These are phyloP conservation scores for Diatrype stigma DNA, from an alignment of 2,329 filamentous ascomycete genomes.

Conservation along the genomic window DNA sequence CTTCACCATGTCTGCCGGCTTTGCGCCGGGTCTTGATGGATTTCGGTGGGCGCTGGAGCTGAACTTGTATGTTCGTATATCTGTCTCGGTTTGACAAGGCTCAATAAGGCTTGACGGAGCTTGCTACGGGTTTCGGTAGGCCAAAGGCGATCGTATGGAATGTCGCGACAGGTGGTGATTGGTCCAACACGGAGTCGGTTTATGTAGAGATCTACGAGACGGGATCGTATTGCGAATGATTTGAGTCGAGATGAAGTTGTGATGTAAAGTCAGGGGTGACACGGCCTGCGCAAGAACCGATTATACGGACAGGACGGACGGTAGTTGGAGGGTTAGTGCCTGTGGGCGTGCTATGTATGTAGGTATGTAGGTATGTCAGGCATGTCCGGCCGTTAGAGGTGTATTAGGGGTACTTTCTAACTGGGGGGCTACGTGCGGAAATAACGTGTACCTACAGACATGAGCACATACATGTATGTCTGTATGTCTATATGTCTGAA, in stretches of 20 bases:
- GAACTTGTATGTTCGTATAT: too few species aligned
- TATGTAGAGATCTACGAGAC: background rate
- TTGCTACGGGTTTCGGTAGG: too few species aligned
- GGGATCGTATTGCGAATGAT: background rate
- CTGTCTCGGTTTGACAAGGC: too few species aligned
- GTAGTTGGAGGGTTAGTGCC: too few species aligned
- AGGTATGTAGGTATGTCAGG: too few species aligned
- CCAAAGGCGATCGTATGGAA: too few species aligned
- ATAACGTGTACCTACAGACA: too few species aligned
- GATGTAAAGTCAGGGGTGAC: background rate
- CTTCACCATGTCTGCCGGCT: conserved; percentile 17
- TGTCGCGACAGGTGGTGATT: background rate
- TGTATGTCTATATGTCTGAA: background rate
- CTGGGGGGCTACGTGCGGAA: too few species aligned
- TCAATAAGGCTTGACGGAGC: background rate
- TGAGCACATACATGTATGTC: background rate
- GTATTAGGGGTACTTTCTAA: too few species aligned
- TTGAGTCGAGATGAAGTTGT: background rate
- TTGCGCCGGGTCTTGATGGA: conserved; percentile 10
- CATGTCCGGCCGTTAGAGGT: background rate
- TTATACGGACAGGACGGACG: too few species aligned
- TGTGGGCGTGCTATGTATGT: too few species aligned
- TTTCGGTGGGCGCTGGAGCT: conserved; percentile 1
- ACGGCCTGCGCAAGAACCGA: background rate
- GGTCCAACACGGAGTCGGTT: background rate